Percentiles rank a stretch among this genome's conserved stretches.
phyloP scores from a whole-genome alignment of 768 basidiomycete genomes.

The Kwoniella bestiolae region DNA sequence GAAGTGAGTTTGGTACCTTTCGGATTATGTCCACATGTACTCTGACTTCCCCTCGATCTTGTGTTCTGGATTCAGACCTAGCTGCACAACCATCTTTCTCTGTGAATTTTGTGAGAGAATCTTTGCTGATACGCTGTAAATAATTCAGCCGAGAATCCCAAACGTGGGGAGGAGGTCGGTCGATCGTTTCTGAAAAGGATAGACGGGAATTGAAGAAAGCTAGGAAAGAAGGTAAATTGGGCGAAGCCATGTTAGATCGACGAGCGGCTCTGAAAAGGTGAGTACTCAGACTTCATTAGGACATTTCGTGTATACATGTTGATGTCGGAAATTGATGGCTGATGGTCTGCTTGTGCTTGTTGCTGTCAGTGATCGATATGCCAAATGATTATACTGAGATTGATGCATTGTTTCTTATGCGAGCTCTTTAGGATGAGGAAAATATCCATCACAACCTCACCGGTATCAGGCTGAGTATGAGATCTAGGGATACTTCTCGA shows the following conservation, averaged over 20 bases:
- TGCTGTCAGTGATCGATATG: constrained; percentile 50
- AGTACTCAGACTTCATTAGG: constrained; percentile 1
- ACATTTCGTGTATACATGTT: background rate
- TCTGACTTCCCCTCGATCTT: background rate
- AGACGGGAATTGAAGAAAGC: constrained; percentile 52
- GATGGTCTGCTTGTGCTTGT: background rate
- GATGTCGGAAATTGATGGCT: background rate
- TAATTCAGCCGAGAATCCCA: constrained; percentile 53
- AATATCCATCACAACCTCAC: too few relatives aligned
- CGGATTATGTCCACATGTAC: background rate
- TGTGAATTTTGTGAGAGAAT: background rate
- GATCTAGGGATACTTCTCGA: too few relatives aligned
- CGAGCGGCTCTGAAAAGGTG: constrained; percentile 55
- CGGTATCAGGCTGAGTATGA: too few relatives aligned
- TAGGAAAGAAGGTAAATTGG: constrained; percentile 54
- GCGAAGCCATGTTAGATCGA: constrained; percentile 56
- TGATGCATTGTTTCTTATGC: background rate
- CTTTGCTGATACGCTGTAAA: too few relatives aligned
- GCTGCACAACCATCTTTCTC: background rate
- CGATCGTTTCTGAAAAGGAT: constrained; percentile 50
- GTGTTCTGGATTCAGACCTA: background rate
- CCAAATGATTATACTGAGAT: constrained; percentile 31
- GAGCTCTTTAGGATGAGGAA: too few relatives aligned
- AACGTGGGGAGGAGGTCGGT: constrained; percentile 51
- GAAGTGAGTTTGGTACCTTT: constrained; percentile 44